These are phyloP conservation scores for Fusarium sp. DNA, from an alignment of 2,329 filamentous ascomycete genomes.

Conservation along the genomic window DNA sequence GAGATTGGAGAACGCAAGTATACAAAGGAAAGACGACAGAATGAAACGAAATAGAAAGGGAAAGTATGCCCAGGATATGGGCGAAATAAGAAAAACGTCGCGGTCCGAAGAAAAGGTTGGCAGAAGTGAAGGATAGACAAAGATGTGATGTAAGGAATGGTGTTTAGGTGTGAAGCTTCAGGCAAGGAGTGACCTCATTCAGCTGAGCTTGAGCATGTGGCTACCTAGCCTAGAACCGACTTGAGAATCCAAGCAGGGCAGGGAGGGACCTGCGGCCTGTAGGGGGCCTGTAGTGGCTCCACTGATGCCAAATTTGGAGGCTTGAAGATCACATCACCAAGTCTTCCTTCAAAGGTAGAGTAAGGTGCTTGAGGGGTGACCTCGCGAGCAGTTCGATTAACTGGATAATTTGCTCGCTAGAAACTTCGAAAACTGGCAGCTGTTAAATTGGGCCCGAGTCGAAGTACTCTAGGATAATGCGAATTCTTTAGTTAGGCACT, in stretches of 20 bases:
- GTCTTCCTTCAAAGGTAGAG: no score
- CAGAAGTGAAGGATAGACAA: slow-evolving; percentile 6
- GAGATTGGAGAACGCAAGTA: slow-evolving; percentile 3
- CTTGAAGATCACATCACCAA: not conserved
- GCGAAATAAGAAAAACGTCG: not conserved
- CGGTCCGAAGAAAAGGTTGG: slow-evolving; percentile 3
- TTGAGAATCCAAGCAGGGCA: slow-evolving; percentile 1
- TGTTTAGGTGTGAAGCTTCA: slow-evolving; percentile 1
- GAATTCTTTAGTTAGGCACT: no score
- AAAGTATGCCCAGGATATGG: slow-evolving; percentile 12
- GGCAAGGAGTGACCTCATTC: slow-evolving; percentile 30
- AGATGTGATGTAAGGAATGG: slow-evolving; percentile 17
- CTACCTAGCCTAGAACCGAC: not conserved
- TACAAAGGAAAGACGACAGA: slow-evolving; percentile 22
- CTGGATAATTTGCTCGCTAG: no score
- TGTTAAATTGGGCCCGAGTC: no score
- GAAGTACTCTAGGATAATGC: no score
- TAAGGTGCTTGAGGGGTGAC: no score
- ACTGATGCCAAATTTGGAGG: slow-evolving; percentile 18
- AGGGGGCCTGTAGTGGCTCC: slow-evolving; percentile 3
- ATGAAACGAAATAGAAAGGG: slow-evolving; percentile 11
- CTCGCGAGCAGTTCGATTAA: no score
- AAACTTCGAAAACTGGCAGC: no score
- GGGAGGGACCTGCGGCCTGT: slow-evolving; percentile 4
- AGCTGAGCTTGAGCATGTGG: slow-evolving; percentile 28